Conservation (phyloP, 2,329 filamentous ascomycete species). For the Trichoderma brevicompactum region DNA sequence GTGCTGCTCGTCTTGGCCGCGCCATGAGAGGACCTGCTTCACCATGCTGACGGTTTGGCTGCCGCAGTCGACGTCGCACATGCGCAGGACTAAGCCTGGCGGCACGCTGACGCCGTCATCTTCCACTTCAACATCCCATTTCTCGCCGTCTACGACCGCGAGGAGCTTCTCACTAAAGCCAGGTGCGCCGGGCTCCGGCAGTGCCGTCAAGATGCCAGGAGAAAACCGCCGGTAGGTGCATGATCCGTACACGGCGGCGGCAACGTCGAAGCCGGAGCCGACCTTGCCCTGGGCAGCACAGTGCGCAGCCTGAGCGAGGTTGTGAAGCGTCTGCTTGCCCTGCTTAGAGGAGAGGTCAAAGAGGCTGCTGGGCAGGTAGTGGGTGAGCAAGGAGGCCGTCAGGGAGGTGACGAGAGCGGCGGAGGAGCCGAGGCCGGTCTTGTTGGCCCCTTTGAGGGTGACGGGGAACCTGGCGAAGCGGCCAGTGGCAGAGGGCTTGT, state of each 20-base stretch:
- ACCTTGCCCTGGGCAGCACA: slow-evolving; percentile 97
- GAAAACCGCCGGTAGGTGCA: slow-evolving; percentile 94
- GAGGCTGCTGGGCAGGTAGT: slow-evolving; percentile 65
- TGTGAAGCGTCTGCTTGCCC: slow-evolving; percentile 73
- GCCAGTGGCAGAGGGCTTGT: slow-evolving; percentile 32
- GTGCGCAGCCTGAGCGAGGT: slow-evolving; percentile 90
- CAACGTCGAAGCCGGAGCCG: slow-evolving; percentile 94
- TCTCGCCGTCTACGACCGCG: slow-evolving; percentile 65
- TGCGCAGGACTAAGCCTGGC: slow-evolving; percentile 73
- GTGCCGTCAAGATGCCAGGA: slow-evolving; percentile 67
- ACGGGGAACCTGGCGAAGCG: slow-evolving; percentile 81
- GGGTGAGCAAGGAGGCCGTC: slow-evolving; percentile 73
- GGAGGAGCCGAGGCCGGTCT: slow-evolving; percentile 93
- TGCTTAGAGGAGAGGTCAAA: slow-evolving; percentile 62
- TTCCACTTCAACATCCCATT: slow-evolving; percentile 80
- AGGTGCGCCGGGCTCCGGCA: slow-evolving; percentile 68
- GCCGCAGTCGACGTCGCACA: slow-evolving; percentile 96
- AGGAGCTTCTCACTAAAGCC: slow-evolving; percentile 71
- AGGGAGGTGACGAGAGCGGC: slow-evolving; percentile 91
- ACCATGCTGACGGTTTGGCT: slow-evolving; percentile 96
- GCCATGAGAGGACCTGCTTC: slow-evolving; percentile 85
- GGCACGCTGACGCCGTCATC: slow-evolving; percentile 75
- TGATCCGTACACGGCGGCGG: slow-evolving; percentile 87
- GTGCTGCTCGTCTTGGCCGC: slow-evolving; percentile 64
- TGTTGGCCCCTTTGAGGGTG: slow-evolving; percentile 78